A percentile compares a stretch with the other conserved stretches of the same genome.
These are phyloP conservation scores for Arthrobotrys pseudoclavata DNA, from an alignment of 2,329 filamentous ascomycete genomes.

Conservation along the genomic window DNA sequence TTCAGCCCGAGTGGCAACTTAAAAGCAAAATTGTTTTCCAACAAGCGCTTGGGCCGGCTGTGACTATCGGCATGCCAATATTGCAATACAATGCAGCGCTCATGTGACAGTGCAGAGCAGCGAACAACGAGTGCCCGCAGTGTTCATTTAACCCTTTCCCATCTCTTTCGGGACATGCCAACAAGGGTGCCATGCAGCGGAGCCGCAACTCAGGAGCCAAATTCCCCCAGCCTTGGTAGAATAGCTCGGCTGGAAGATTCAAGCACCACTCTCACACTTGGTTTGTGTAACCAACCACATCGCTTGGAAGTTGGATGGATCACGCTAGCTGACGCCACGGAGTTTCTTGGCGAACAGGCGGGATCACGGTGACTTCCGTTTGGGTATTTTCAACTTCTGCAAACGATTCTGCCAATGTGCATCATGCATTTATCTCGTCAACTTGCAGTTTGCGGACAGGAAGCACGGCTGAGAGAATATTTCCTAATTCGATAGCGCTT, in stretches of 20 bases:
- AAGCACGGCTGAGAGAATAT: conserved; percentile 6
- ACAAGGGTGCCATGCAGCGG: conserved; percentile 15
- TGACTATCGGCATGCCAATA: not conserved
- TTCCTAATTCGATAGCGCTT: not conserved
- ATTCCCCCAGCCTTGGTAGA: conserved; percentile 27
- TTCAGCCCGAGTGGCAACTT: not conserved
- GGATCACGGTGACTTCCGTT: not conserved
- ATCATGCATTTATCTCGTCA: not conserved
- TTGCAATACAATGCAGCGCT: too few relatives aligned
- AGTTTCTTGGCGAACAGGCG: not conserved
- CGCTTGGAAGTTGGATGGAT: not conserved
- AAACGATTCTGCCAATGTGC: not conserved
- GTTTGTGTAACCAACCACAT: conserved; percentile 26
- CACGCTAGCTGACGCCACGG: conserved; percentile 2
- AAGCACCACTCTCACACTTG: conserved; percentile 3
- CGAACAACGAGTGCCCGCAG: not conserved
- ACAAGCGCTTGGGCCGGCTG: not conserved
- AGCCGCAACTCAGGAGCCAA: conserved; percentile 26
- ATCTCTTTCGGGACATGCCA: not conserved
- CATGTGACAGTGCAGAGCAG: not conserved
- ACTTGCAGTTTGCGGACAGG: not conserved
- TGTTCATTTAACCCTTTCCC: not conserved
- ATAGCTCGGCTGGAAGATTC: not conserved
- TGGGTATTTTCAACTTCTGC: conserved; percentile 19
- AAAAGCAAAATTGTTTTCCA: not conserved